These are phyloP conservation scores for Hypoxylon sp. DNA, from an alignment of 2,329 filamentous ascomycete species.

Conservation along the genomic window DNA sequence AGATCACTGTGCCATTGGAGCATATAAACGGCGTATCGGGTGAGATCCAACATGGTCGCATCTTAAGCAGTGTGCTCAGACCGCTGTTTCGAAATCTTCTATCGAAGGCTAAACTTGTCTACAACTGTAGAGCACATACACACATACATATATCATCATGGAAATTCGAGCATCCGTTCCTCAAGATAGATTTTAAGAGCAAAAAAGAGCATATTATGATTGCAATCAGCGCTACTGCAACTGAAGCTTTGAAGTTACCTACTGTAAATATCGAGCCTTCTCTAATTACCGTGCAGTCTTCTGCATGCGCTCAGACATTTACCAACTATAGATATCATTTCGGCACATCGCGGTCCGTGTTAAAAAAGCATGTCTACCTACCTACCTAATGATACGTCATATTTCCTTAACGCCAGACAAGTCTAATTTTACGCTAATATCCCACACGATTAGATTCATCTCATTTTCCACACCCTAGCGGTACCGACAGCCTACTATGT, in stretches of 20 bases:
- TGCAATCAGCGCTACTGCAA: not conserved
- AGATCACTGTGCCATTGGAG: not conserved
- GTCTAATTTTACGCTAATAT: not conserved
- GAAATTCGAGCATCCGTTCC: not conserved
- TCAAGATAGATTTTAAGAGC: not conserved
- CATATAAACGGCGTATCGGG: not conserved
- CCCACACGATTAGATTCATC: conserved; percentile 1
- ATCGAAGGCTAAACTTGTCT: not conserved
- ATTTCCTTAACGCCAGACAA: not conserved
- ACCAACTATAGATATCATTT: not conserved
- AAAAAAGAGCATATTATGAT: not conserved
- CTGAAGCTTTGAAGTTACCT: not conserved
- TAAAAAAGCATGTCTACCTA: not conserved
- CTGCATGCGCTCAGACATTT: not conserved
- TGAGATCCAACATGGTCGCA: not conserved
- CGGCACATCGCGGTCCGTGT: not conserved
- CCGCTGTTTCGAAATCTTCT: not conserved
- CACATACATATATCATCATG: not conserved
- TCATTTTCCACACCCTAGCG: not conserved
- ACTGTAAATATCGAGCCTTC: too few relatives aligned
- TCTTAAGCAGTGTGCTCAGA: not conserved
- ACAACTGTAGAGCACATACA: not conserved
- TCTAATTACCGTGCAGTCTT: not conserved
- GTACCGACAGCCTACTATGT: too few relatives aligned
- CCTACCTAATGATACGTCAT: not conserved